Evolutionary conservation across 177 flowering plant genomes (phyloP).

Genomic region (Vitis hybrid): DNA sequence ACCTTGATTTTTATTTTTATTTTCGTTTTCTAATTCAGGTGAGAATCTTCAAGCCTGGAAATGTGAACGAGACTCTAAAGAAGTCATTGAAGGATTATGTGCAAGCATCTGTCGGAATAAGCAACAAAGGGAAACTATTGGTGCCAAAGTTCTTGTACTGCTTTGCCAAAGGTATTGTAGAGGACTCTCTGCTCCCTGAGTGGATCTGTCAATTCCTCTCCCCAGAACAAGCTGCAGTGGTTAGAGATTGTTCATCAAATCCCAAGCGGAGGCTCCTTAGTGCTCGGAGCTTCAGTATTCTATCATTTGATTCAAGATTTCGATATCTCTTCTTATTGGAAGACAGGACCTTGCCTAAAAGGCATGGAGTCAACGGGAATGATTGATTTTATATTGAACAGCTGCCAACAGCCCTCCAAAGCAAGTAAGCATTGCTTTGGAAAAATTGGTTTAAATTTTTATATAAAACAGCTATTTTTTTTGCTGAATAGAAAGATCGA

Average conservation of each 20-base stretch:
- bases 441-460: no score
- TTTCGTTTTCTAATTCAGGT: conserved; percentile 26
- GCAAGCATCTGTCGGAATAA: conserved; percentile 44
- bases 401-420: no score
- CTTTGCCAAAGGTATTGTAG: conserved; percentile 38
- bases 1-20: background rate
- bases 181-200: conserved; percentile 33
- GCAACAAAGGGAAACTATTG: conserved; percentile 38
- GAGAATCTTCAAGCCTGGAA: conserved; percentile 36
- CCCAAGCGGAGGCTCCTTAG: conserved; percentile 32
- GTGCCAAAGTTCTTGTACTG: conserved; percentile 42
- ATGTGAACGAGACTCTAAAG: conserved; percentile 29
- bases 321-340: conserved; percentile 39
- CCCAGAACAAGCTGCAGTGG: conserved; percentile 40
- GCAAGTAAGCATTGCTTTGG: no score
- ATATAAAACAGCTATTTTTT: no score
- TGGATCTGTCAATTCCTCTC: conserved; percentile 45
- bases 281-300: conserved; percentile 29
- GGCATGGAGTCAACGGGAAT: no score
- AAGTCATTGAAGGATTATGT: conserved; percentile 37
- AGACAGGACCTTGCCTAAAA: background rate
- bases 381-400: no score
- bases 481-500: no score
- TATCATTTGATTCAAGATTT: conserved; percentile 47
- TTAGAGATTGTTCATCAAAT: conserved; percentile 25